Evolutionary conservation across 768 basidiomycete genomes (phyloP), one percentile per base, ranked within the genome.

Genomic region (Boletus pseudo-olivaceus): DNA sequence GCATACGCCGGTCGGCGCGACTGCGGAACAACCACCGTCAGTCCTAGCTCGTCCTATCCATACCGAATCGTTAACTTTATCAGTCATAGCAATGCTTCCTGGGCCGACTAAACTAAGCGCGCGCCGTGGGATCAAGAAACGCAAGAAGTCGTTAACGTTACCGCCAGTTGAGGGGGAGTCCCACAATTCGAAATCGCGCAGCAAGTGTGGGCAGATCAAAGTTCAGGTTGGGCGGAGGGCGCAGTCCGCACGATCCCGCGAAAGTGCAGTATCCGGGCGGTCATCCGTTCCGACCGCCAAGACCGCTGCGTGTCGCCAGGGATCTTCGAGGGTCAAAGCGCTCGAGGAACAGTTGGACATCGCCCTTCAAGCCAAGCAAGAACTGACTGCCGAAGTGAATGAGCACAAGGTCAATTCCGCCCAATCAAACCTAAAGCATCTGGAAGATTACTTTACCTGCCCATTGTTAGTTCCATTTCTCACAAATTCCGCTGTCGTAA

Each of bases 361-460:
- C 2, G 64, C 80, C 26, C 67, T 73, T 30, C 69, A 67, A 56
- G 75, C 68, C 55, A 78, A 82, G 62, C 68, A 71, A 42, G 75
- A 80, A 49, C 72, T 76, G 9, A 67, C 69, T 20, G 57, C 65
- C 33, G 59, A 79, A 64, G 62, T 80, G 20, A 71, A 73, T 43
- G 71, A 78, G 30, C 72, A 73, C 41, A 76, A 80, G 55, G 65
- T 56, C 3, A 53, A 32, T 6, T 29, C 44, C 30, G 49, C 50
- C 62, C 20, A 72, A 72, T 68, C 73, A 33, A 72, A 72, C n/a
- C 67, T 86, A 47, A 72, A 69, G 15, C 75, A 83, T 55, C 72
- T 86, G 0, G 83, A 85, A 58, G 84, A 83, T 37, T 76, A 81
- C 66, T 86, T 84, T 57, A 78, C 77, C n/a, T 88, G 84, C 66